A percentile compares a stretch with the other conserved stretches of the same genome.
Conservation (phyloP, 192 early-diverging fungal genomes). For the Mortierella alpina region DNA sequence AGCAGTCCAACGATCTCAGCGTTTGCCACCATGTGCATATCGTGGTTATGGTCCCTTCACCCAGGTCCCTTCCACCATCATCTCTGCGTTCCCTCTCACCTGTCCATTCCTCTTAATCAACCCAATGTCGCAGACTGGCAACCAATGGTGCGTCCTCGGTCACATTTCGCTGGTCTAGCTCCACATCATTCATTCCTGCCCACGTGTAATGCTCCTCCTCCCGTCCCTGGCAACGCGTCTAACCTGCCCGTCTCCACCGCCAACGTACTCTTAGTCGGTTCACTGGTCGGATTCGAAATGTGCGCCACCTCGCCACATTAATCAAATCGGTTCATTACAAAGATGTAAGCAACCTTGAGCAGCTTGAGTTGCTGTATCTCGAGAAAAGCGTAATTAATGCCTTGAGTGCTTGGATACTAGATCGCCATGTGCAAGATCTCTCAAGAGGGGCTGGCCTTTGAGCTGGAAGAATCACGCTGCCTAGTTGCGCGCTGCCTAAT, state of each 20-base stretch:
- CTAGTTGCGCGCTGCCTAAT: slow-evolving; percentile 38
- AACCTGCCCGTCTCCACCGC: background rate
- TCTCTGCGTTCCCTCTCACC: background rate
- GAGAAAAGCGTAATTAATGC: background rate
- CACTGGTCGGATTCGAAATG: slow-evolving; percentile 28
- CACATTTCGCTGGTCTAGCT: background rate
- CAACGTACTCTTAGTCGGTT: slow-evolving; percentile 10
- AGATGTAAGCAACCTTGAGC: slow-evolving; percentile 17
- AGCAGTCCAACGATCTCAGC: background rate
- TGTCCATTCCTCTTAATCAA: background rate
- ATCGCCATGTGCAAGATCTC: slow-evolving; percentile 35
- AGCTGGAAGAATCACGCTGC: slow-evolving; percentile 45
- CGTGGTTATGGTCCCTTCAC: background rate
- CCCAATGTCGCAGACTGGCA: slow-evolving; percentile 9
- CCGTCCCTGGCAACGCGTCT: background rate
- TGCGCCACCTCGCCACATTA: slow-evolving; percentile 32
- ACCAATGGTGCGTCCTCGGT: slow-evolving; percentile 12
- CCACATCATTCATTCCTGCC: background rate
- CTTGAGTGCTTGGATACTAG: background rate
- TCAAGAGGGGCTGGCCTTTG: slow-evolving; percentile 24
- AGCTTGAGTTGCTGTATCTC: background rate
- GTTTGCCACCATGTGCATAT: slow-evolving; percentile 54
- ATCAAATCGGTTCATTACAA: slow-evolving; percentile 46
- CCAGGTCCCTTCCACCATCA: background rate
- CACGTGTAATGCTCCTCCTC: background rate